Conservation (phyloP, 176 grass and related monocot species). For the Cenchrus purpureus region DNA sequence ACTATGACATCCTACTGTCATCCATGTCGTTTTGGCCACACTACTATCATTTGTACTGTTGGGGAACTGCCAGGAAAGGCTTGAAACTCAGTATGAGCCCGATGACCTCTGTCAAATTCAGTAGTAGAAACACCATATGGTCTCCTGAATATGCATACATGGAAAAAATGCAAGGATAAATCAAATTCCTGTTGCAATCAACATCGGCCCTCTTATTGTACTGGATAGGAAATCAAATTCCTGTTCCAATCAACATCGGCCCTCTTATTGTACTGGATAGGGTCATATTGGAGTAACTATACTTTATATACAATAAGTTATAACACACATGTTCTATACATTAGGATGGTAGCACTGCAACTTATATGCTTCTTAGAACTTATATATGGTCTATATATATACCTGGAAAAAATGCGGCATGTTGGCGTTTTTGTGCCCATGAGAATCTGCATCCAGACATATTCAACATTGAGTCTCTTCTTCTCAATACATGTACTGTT, state of each 20-base stretch:
- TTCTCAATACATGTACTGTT: background rate
- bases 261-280: background rate
- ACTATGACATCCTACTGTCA: background rate
- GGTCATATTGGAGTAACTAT: background rate
- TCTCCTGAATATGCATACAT: constrained; percentile 31
- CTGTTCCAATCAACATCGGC: no score
- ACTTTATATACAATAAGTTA: background rate
- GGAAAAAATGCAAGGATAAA: background rate
- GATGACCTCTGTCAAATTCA: constrained; percentile 42
- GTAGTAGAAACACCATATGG: constrained; percentile 46
- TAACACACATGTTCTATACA: background rate
- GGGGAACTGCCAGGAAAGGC: background rate
- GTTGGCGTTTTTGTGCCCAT: constrained; percentile 69
- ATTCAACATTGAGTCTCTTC: background rate
- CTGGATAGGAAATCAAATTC: no score
- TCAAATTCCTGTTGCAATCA: background rate
- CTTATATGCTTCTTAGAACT: no score
- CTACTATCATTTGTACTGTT: background rate
- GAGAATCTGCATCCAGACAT: constrained; percentile 57
- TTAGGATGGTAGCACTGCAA: no score
- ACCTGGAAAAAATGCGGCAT: constrained; percentile 62
- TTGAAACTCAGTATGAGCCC: constrained; percentile 45
- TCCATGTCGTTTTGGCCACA: background rate
- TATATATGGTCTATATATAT: background rate
- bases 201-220: no score